phyloP scores from a whole-genome alignment of 208 protist genomes.

The Trypanosoma theileri region DNA sequence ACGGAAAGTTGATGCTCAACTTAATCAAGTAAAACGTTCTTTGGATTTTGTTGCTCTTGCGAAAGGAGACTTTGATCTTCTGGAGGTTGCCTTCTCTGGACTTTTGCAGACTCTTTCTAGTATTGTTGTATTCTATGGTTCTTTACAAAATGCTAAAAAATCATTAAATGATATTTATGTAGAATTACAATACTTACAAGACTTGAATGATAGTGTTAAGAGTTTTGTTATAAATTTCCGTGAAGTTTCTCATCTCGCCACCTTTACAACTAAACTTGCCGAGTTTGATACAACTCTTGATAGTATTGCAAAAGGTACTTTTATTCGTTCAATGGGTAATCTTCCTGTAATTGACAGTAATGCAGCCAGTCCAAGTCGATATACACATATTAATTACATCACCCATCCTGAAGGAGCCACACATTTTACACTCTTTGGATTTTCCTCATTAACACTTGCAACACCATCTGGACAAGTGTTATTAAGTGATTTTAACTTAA shows the following conservation, averaged over 20 bases:
- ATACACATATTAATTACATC: slow-evolving; percentile 30
- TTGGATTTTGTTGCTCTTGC: slow-evolving; percentile 82
- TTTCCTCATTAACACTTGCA: slow-evolving; percentile 63
- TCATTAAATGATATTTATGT: slow-evolving; percentile 67
- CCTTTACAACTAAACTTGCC: slow-evolving; percentile 73
- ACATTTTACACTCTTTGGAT: slow-evolving; percentile 30
- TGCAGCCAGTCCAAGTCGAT: slow-evolving; percentile 30
- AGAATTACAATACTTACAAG: slow-evolving; percentile 77
- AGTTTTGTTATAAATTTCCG: slow-evolving; percentile 87
- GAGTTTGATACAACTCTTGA: slow-evolving; percentile 79
- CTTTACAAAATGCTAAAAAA: slow-evolving; percentile 20
- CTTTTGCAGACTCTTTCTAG: slow-evolving; percentile 61
- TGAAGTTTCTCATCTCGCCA: slow-evolving; percentile 80
- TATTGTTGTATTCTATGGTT: slow-evolving; percentile 51
- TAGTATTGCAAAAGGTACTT: slow-evolving; percentile 68
- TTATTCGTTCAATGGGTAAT: slow-evolving; percentile 36
- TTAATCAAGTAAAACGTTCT: slow-evolving; percentile 56
- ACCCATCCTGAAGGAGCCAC: slow-evolving; percentile 20
- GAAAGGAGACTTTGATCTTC: slow-evolving; percentile 68
- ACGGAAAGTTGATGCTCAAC: slow-evolving; percentile 54
- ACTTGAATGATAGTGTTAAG: slow-evolving; percentile 81
- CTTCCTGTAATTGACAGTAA: not conserved
- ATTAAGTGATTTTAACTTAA: slow-evolving; percentile 53
- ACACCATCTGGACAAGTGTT: slow-evolving; percentile 67
- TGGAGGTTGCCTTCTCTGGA: slow-evolving; percentile 68